Conservation (phyloP, 164 flowering plant genomes). For the Tinospora cordifolia region DNA sequence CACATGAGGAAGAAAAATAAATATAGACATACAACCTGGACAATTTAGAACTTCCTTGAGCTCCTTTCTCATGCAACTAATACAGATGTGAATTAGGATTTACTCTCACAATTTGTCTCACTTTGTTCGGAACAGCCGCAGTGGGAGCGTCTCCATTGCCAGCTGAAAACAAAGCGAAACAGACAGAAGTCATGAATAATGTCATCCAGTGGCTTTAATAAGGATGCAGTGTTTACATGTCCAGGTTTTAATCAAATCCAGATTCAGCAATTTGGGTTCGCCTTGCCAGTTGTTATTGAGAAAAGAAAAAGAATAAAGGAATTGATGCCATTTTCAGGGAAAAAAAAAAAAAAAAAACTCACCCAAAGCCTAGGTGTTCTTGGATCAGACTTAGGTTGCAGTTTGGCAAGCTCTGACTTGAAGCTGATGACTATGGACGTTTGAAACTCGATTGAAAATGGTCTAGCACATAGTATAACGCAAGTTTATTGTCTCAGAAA, state of each 20-base stretch:
- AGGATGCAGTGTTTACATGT: too few species aligned
- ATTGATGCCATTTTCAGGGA: neutral
- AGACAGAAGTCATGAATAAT: neutral
- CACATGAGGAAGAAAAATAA: neutral
- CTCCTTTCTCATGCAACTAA: neutral
- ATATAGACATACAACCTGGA: neutral
- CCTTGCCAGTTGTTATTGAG: neutral
- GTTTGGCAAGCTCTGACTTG: constrained; percentile 56
- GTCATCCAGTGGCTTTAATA: neutral
- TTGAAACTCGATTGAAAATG: constrained; percentile 81
- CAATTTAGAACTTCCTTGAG: neutral
- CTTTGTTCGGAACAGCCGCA: constrained; percentile 48
- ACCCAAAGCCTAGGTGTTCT: constrained; percentile 79
- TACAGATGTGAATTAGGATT: neutral
- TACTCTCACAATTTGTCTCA: constrained; percentile 11
- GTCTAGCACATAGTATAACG: constrained; percentile 36
- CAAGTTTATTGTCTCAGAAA: constrained; percentile 1
- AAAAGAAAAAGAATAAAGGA: neutral
- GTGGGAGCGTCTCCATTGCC: constrained; percentile 75
- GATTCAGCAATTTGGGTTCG: too few species aligned
- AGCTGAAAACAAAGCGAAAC: constrained; percentile 33
- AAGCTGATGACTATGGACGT: constrained; percentile 58
- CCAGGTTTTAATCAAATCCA: neutral
- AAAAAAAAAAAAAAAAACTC: constrained; percentile 26
- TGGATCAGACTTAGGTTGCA: constrained; percentile 62